phyloP scores from a whole-genome alignment of 352 stramenopile species.

The Pythium catenulatum region DNA sequence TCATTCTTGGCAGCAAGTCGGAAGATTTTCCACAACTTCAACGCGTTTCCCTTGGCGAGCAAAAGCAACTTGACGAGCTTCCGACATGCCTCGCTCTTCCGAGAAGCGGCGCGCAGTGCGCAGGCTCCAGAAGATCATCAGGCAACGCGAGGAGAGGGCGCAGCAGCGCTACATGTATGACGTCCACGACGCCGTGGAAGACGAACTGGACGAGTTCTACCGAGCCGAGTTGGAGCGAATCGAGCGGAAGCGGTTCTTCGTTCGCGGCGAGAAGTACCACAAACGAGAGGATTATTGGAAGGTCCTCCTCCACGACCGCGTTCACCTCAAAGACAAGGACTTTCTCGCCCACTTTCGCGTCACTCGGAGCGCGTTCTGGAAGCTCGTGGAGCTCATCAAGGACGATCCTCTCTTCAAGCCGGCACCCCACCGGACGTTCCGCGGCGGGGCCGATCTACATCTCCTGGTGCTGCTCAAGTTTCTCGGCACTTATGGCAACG shows the following conservation, averaged over 20 bases:
- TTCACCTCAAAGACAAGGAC: conserved; percentile 8
- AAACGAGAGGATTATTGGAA: neutral
- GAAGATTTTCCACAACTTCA: neutral
- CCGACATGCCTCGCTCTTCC: conserved; percentile 14
- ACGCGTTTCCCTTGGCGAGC: too few species aligned
- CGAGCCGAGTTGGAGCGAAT: neutral
- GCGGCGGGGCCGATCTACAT: conserved; percentile 48
- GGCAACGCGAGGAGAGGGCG: neutral
- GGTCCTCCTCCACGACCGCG: neutral
- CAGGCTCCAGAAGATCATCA: neutral
- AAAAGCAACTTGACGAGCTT: too few species aligned
- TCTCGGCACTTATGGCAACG: conserved; percentile 54
- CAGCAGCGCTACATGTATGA: neutral
- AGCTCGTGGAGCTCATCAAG: neutral
- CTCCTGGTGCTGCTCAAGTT: conserved; percentile 60
- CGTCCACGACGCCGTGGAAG: neutral
- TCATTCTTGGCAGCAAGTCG: neutral
- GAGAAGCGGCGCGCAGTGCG: conserved; percentile 6
- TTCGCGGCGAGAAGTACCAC: neutral
- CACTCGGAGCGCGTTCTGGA: conserved; percentile 3
- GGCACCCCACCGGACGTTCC: conserved; percentile 23
- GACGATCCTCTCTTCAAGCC: conserved; percentile 32
- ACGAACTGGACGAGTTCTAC: conserved; percentile 28
- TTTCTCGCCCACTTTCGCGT: conserved; percentile 42
- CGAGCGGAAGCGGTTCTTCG: neutral